phyloP scores from a whole-genome alignment of 1,284 basidiomycete species.

The Tetrapyrgos nigripes region DNA sequence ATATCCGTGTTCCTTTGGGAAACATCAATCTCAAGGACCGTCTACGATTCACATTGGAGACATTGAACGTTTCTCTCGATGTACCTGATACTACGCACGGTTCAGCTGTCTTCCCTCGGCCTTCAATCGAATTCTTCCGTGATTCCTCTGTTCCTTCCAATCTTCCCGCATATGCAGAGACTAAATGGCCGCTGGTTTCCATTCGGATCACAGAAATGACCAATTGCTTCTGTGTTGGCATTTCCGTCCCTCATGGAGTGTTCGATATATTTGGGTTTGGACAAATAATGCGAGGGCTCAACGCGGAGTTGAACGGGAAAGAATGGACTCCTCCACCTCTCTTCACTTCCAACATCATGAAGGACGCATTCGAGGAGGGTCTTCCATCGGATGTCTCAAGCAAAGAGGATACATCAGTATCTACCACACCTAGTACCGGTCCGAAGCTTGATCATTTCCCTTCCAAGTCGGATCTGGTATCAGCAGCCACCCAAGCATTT shows the following conservation, averaged over 20 bases:
- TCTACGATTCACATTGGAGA: neutral
- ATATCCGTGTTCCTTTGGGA: constrained; percentile 4
- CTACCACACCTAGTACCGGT: neutral
- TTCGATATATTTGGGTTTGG: constrained; percentile 11
- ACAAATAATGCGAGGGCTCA: constrained; percentile 2
- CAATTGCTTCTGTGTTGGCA: constrained; percentile 10
- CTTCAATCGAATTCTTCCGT: constrained; percentile 6
- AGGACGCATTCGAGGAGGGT: neutral
- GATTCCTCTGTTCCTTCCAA: constrained; percentile 1
- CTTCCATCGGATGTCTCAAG: neutral
- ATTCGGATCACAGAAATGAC: constrained; percentile 7
- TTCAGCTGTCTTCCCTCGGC: constrained; percentile 2
- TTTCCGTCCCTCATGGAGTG: constrained; percentile 11
- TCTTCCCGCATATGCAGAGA: constrained; percentile 3
- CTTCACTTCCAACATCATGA: constrained; percentile 1
- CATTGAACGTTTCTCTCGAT: too few relatives aligned
- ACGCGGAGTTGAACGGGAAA: constrained; percentile 3
- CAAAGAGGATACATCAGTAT: neutral
- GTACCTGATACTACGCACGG: too few relatives aligned
- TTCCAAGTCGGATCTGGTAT: constrained; percentile 1
- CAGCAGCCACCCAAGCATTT: too few relatives aligned
- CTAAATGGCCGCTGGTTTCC: constrained; percentile 4
- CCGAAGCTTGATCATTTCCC: too few relatives aligned
- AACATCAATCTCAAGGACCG: neutral
- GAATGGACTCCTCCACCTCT: constrained; percentile 7